Evolutionary conservation across 345 rosid genomes (phyloP), one percentile per base, ranked within the genome.

Genomic region (Linum trigynum): DNA sequence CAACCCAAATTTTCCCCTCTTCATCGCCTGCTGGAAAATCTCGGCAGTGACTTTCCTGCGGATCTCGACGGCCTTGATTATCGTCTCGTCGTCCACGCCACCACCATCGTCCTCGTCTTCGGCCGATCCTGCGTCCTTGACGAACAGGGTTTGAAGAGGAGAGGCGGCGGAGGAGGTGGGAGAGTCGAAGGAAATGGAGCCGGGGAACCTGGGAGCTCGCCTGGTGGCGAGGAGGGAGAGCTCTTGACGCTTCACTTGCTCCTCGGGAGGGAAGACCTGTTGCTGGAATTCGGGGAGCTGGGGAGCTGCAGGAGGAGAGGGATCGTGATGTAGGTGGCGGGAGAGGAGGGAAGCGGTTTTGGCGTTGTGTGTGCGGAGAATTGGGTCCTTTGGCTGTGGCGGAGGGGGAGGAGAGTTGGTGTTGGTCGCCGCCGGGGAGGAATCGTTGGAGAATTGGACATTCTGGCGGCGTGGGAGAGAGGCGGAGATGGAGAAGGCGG

Each of bases 1-100:
- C 16, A 90, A 84, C 61, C 98, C 97, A 63, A 92, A 90, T 72
- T 84, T 85, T 2, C 95, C 97, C 74, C 78, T 84, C 74, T 69
- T 80, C 78, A 86, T 75, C 32, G 79, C 83, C 71, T 75, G 81
- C 81, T 77, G 88, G 39, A 88, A 74, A 61, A 90, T 82, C 86
- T 88, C 95, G 1, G 75, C 71, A 1, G 92, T 84, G 67, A 85
- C 90, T 68, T 82, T 88, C 73, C 98, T 76, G 60, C 97, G 77
- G 51, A 84, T 82, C 79, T 83, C 85, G 17, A 92, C 65, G 11
- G 98, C 96, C 61, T 77, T 81, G 71, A 78, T 67, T 51, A 92
- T 79, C 92, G 86, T 78, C 62, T 83, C 92, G 50, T 76, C 82
- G 50, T 84, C 88, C 8, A 65, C 80, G 1, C 72, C 82, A 3